Evolutionary conservation across 176 grass and related monocot species (phyloP), one percentile per base, ranked within the genome.

Genomic region (Aechmea fasciata): DNA sequence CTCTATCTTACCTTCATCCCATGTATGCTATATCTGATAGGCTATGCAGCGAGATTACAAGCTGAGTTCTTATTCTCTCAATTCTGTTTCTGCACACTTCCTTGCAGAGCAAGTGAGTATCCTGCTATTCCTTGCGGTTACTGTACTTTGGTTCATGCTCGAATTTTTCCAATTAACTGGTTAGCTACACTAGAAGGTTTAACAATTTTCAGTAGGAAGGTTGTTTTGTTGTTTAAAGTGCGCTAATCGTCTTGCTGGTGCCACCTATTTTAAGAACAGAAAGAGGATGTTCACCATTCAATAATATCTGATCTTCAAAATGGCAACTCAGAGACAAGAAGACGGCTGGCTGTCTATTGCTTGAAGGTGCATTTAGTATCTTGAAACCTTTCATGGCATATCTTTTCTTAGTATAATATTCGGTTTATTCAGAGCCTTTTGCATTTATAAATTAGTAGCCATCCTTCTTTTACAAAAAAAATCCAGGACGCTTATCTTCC

Each of bases 291-390:
- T 69, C 93, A 97, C 70, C 93, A 97, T 87, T 97, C 93, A 65
- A 97, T 97, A 77, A 97, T 92, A 92, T 97, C 89, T 74, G 89
- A 92, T 77, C 89, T 97, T 85, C 93, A 97, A 92, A 97, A 97
- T 75, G 93, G 86, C 10, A 97, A 92, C 53, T 69, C 89, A n/a
- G 93, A 97, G 72, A 87, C 89, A 66, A 88, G 89, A 85, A 90
- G 93, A 48, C 81, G 93, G 47, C 74, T 97, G 10, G 89, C 93
- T 77, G 93, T 97, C 76, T 97, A 97, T 85, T 97, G 93, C 75
- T 87, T 97, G 68, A 97, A 97, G 93, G 89, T 96, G 47, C 63
- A 55, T 77, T 62, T 24, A 23, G 67, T 52, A n/a, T 22, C 22
- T 76, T 79, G 14, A 10, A 12, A 12, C 54, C 14, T 1, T 59